Conservation (phyloP, 352 stramenopile species). For the Globisporangium carolinianum region DNA sequence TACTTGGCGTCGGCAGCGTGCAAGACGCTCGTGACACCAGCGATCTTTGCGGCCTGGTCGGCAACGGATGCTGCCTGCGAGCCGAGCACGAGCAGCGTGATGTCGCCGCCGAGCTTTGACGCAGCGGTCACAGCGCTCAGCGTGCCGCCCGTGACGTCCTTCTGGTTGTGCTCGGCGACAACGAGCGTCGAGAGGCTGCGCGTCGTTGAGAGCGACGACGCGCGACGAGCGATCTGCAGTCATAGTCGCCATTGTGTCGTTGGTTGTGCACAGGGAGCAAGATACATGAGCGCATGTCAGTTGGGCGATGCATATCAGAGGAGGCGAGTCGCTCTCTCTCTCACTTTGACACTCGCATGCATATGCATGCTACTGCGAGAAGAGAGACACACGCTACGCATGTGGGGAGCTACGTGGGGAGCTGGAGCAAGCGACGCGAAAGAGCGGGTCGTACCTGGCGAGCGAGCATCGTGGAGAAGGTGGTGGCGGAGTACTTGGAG, state of each 20-base stretch:
- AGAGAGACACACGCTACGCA: background rate
- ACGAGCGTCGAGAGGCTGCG: constrained; percentile 75
- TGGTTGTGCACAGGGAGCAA: background rate
- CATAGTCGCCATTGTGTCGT: background rate
- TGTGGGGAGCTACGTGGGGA: background rate
- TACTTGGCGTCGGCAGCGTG: constrained; percentile 82
- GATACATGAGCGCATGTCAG: background rate
- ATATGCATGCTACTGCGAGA: background rate
- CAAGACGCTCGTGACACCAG: constrained; percentile 77
- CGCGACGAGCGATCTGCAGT: constrained; percentile 39
- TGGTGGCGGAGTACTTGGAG: background rate
- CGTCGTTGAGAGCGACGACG: constrained; percentile 23
- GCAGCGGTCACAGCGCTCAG: constrained; percentile 86
- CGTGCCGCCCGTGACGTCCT: constrained; percentile 61
- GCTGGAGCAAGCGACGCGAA: background rate
- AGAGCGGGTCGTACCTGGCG: constrained; percentile 19
- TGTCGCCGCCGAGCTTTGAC: constrained; percentile 70
- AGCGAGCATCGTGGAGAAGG: constrained; percentile 20
- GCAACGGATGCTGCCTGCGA: constrained; percentile 52
- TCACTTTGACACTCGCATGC: background rate
- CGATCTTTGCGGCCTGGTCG: constrained; percentile 66
- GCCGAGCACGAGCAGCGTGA: constrained; percentile 72
- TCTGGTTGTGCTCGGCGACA: constrained; percentile 82
- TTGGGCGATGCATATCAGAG: background rate
- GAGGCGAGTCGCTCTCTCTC: too few relatives aligned